phyloP scores from a whole-genome alignment of 2,329 filamentous ascomycete species.

The Taxawa tesnikishii region DNA sequence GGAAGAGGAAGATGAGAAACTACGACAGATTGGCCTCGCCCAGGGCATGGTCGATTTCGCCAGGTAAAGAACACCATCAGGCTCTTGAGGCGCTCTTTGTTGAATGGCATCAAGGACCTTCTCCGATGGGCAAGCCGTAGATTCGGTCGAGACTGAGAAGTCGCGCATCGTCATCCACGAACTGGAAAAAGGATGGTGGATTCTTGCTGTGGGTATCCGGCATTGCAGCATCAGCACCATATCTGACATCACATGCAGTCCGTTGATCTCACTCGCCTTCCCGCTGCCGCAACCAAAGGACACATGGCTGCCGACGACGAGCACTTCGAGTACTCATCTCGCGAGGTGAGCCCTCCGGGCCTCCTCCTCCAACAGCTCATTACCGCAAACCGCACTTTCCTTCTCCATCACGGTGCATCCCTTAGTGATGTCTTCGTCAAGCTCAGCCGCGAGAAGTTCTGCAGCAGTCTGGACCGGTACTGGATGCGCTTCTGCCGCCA shows the following conservation, averaged over 20 bases:
- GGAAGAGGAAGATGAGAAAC: conserved; percentile 57
- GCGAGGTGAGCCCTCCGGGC: conserved; percentile 74
- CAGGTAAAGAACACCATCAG: conserved; percentile 31
- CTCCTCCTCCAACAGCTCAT: conserved; percentile 70
- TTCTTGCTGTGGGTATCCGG: conserved; percentile 61
- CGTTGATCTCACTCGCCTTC: conserved; percentile 68
- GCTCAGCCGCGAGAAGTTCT: conserved; percentile 55
- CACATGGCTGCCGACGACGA: conserved; percentile 10
- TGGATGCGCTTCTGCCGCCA: conserved; percentile 57
- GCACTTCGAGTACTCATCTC: conserved; percentile 62
- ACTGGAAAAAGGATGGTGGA: conserved; percentile 89
- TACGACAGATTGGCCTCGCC: conserved; percentile 87
- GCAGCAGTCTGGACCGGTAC: conserved; percentile 60
- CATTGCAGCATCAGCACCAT: conserved; percentile 2
- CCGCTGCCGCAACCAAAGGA: conserved; percentile 28
- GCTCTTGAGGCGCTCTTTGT: conserved; percentile 5
- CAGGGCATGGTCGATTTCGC: conserved; percentile 95
- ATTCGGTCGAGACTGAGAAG: conserved; percentile 85
- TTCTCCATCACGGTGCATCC: conserved; percentile 73
- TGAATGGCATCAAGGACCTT: conserved; percentile 51
- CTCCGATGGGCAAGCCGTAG: conserved; percentile 61
- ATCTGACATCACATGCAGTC: conserved; percentile 36
- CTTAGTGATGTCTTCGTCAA: conserved; percentile 58
- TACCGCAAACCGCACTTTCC: conserved; percentile 71
- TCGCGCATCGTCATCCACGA: conserved; percentile 74